Conservation (phyloP, 108 stramenopile genomes). For the Stephanodiscus triporus region DNA sequence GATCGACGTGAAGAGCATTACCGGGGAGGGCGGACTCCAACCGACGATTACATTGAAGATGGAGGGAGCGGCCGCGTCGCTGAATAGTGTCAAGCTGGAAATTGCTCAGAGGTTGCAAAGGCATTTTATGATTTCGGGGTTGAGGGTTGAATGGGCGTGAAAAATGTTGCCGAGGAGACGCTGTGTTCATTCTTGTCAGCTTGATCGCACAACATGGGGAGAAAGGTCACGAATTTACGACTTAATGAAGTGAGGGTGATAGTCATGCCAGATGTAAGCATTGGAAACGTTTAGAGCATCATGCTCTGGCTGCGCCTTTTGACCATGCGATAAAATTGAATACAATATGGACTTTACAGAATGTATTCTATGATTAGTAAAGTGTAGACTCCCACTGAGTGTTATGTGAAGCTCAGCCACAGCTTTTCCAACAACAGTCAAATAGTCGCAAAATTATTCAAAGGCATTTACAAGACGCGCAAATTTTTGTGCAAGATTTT, state of each 20-base stretch:
- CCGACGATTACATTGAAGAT: slow-evolving; percentile 90
- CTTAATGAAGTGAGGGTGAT: neutral
- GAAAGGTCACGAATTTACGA: neutral
- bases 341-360: neutral
- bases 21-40: slow-evolving; percentile 81
- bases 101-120: slow-evolving; percentile 95
- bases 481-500: slow-evolving; percentile 42
- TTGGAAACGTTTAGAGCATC: neutral
- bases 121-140: slow-evolving; percentile 93
- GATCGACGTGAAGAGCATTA: slow-evolving; percentile 73
- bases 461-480: slow-evolving; percentile 43
- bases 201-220: neutral
- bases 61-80: slow-evolving; percentile 82
- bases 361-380: neutral
- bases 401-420: neutral
- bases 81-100: slow-evolving; percentile 94
- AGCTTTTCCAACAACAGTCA: neutral
- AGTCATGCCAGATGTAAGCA: neutral
- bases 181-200: neutral
- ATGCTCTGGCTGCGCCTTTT: neutral
- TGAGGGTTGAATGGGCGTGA: slow-evolving; percentile 80
- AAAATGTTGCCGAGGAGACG: neutral
- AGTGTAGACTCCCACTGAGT: neutral
- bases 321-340: neutral
- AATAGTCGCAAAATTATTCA: slow-evolving; percentile 3